A percentile compares a stretch with the other conserved stretches of the same genome.
These are phyloP conservation scores for Prunus yedoensis DNA, from an alignment of 331 rosid genomes.

Conservation along the genomic window DNA sequence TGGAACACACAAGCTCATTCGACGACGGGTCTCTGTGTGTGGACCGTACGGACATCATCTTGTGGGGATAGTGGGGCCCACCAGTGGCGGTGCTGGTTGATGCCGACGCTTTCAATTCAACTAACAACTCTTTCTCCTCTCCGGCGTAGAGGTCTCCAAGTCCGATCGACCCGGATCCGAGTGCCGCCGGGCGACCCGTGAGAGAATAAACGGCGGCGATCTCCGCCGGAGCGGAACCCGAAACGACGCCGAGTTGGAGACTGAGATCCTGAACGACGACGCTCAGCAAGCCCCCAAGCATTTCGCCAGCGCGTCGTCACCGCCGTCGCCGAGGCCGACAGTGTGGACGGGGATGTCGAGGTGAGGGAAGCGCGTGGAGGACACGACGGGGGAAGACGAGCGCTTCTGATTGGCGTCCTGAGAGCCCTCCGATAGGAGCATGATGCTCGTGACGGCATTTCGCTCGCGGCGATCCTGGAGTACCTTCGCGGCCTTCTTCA, in stretches of 20 bases:
- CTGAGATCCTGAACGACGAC: constrained; percentile 69
- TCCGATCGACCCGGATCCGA: constrained; percentile 40
- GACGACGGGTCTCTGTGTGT: constrained; percentile 57
- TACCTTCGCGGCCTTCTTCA: constrained; percentile 83
- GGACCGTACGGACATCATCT: constrained; percentile 61
- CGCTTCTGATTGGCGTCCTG: constrained; percentile 14
- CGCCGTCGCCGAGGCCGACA: constrained; percentile 31
- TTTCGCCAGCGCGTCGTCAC: constrained; percentile 42
- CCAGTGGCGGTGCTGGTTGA: constrained; percentile 27
- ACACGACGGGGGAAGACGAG: constrained; percentile 31
- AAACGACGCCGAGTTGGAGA: constrained; percentile 54
- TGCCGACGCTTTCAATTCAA: constrained; percentile 72
- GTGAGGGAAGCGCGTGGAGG: constrained; percentile 52
- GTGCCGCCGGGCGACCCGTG: constrained; percentile 45
- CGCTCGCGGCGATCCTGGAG: constrained; percentile 89
- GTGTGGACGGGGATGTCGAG: constrained; percentile 67
- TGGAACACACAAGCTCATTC: constrained; percentile 42
- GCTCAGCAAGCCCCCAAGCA: constrained; percentile 45
- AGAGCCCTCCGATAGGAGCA: constrained; percentile 48
- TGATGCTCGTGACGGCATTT: constrained; percentile 58
- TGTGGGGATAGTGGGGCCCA: constrained; percentile 52
- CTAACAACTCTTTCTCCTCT: constrained; percentile 65
- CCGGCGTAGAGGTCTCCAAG: constrained; percentile 67
- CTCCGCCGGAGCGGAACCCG: constrained; percentile 55
- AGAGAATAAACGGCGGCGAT: constrained; percentile 68